These are phyloP conservation scores for Ramaria rubella DNA, from an alignment of 768 basidiomycete species.

Conservation along the genomic window DNA sequence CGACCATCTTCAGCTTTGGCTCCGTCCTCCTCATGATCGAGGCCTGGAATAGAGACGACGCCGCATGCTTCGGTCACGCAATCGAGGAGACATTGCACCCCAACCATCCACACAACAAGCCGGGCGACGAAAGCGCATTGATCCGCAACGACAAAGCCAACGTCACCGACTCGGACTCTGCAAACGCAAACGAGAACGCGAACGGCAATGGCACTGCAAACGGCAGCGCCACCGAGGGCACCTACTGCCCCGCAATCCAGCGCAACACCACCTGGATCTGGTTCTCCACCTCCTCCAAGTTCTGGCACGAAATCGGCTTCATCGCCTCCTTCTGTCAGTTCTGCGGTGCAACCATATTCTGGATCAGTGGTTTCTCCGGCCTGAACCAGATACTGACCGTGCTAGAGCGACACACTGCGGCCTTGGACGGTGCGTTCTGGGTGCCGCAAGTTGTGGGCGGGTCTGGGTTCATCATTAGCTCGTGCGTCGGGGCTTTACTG, in stretches of 20 bases:
- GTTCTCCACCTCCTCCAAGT: conserved; percentile 29
- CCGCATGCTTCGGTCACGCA: conserved; percentile 14
- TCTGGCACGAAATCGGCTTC: conserved; percentile 41
- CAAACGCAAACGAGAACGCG: too few relatives aligned
- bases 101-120: not conserved
- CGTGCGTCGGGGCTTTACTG: conserved; percentile 11
- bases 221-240: conserved; percentile 18
- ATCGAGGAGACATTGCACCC: not conserved
- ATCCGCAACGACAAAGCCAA: not conserved
- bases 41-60: conserved; percentile 37
- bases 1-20: conserved; percentile 54
- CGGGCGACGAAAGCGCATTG: too few relatives aligned
- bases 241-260: conserved; percentile 19
- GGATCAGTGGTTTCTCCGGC: conserved; percentile 42
- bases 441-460: conserved; percentile 60
- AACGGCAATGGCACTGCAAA: conserved; percentile 2
- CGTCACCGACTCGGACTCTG: too few relatives aligned
- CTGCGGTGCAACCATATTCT: conserved; percentile 53
- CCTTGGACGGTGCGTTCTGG: conserved; percentile 50
- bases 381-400: conserved; percentile 31
- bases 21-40: conserved; percentile 48
- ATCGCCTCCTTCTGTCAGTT: conserved; percentile 46
- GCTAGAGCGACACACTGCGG: conserved; percentile 22
- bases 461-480: conserved; percentile 48
- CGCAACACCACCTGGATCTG: conserved; percentile 28